phyloP scores from a whole-genome alignment of 768 basidiomycete genomes.

The Suillus brevipes region DNA sequence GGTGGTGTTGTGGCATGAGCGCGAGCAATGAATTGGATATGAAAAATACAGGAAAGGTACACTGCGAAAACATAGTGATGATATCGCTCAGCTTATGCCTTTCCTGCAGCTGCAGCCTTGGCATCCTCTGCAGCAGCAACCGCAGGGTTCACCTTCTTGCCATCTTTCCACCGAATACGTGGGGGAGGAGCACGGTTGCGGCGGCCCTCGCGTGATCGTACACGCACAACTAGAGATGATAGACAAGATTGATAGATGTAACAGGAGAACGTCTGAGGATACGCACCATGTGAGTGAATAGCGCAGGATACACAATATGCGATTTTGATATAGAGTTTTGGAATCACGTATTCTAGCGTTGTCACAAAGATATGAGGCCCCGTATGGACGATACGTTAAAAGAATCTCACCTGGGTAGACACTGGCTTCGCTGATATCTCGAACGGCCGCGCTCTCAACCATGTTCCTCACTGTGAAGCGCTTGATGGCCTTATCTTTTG shows the following conservation, averaged over 20 bases:
- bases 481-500: slow-evolving; percentile 99
- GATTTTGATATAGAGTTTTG: slow-evolving; percentile 98
- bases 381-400: background rate
- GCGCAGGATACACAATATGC: slow-evolving; percentile 99
- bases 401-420: slow-evolving; percentile 80
- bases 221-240: slow-evolving; percentile 84
- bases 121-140: slow-evolving; percentile 91
- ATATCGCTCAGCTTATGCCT: slow-evolving; percentile 43
- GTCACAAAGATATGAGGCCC: background rate
- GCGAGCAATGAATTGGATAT: too few species aligned
- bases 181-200: slow-evolving; percentile 98
- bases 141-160: slow-evolving; percentile 95
- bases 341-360: slow-evolving; percentile 84
- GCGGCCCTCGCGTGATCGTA: slow-evolving; percentile 92
- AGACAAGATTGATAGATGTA: background rate
- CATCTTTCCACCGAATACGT: slow-evolving; percentile 92
- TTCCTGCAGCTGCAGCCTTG: slow-evolving; percentile 56
- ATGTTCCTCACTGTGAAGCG: slow-evolving; percentile 99
- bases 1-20: too few species aligned
- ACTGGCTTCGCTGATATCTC: slow-evolving; percentile 95
- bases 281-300: slow-evolving; percentile 95
- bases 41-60: too few species aligned
- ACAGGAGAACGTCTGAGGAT: slow-evolving; percentile 4
- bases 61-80: slow-evolving; percentile 7
- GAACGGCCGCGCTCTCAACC: slow-evolving; percentile 97